Conservation (phyloP, 805 yeast species). For the Lachancea fermentati region DNA sequence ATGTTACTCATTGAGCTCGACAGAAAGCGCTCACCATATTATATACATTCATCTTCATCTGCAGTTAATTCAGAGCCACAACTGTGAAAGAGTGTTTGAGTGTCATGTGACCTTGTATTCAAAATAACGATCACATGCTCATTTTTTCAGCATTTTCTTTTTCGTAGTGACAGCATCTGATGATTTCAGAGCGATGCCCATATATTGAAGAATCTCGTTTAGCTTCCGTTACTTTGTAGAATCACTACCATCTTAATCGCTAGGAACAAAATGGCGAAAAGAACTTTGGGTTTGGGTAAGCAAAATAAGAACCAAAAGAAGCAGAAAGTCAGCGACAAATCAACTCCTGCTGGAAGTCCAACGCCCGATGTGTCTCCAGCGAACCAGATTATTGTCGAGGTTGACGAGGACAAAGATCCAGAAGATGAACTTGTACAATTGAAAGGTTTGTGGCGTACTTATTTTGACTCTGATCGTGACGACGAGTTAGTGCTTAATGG, state of each 20-base stretch:
- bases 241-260: not conserved
- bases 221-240: not conserved
- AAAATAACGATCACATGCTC: not conserved
- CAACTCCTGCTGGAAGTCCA: conserved; percentile 10
- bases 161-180: not conserved
- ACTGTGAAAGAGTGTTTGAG: not conserved
- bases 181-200: conserved; percentile 1
- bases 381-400: conserved; percentile 54
- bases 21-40: not conserved
- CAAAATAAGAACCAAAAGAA: conserved; percentile 43
- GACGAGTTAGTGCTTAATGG: conserved; percentile 71
- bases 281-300: conserved; percentile 61
- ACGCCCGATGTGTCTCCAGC: conserved; percentile 24
- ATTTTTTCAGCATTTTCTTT: not conserved
- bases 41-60: no score
- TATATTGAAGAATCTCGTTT: not conserved
- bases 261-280: conserved; percentile 44
- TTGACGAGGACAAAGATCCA: conserved; percentile 63
- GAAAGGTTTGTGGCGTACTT: conserved; percentile 65
- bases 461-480: conserved; percentile 48
- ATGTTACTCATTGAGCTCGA: no score
- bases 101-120: no score
- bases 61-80: not conserved
- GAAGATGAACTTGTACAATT: conserved; percentile 78
- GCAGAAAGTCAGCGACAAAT: conserved; percentile 16